Evolutionary conservation across 1,284 basidiomycete species (phyloP).

Genomic region (Afroboletus lepidellus): DNA sequence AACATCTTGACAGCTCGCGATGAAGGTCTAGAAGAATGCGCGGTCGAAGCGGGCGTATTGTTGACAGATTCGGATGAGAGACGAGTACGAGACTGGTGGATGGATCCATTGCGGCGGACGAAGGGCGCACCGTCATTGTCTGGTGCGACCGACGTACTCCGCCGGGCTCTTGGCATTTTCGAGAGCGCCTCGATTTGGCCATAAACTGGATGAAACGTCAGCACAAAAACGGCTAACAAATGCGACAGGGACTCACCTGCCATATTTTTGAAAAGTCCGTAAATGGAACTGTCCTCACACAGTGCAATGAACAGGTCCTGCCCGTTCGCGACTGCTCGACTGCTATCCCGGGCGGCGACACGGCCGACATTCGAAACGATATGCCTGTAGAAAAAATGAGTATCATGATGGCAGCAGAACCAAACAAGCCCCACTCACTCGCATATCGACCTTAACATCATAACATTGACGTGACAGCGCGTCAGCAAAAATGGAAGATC

Average conservation of each 20-base stretch:
- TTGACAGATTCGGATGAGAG: slow-evolving; percentile 32
- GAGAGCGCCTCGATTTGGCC: slow-evolving; percentile 72
- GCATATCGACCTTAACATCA: slow-evolving; percentile 64
- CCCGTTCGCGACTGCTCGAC: slow-evolving; percentile 68
- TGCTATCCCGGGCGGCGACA: slow-evolving; percentile 82
- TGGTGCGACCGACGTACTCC: slow-evolving; percentile 66
- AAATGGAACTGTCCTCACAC: slow-evolving; percentile 85
- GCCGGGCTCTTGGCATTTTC: slow-evolving; percentile 52
- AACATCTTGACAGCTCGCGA: slow-evolving; percentile 59
- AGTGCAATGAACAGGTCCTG: slow-evolving; percentile 84
- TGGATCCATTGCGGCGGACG: slow-evolving; percentile 27
- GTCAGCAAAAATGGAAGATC: slow-evolving; percentile 20
- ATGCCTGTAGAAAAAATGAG: slow-evolving; percentile 52
- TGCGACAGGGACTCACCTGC: slow-evolving; percentile 50
- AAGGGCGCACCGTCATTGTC: slow-evolving; percentile 37
- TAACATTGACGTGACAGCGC: slow-evolving; percentile 19
- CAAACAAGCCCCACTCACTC: slow-evolving; percentile 55
- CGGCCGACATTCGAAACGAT: slow-evolving; percentile 79
- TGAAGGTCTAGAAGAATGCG: slow-evolving; percentile 47
- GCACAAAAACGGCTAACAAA: slow-evolving; percentile 10
- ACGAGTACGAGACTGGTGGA: slow-evolving; percentile 26
- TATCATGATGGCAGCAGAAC: neutral
- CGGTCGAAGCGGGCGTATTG: slow-evolving; percentile 24
- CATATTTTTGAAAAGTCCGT: slow-evolving; percentile 83
- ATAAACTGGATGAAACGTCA: slow-evolving; percentile 53